Conservation (phyloP, 2,329 filamentous ascomycete species). For the Teratosphaeria zuluensis region DNA sequence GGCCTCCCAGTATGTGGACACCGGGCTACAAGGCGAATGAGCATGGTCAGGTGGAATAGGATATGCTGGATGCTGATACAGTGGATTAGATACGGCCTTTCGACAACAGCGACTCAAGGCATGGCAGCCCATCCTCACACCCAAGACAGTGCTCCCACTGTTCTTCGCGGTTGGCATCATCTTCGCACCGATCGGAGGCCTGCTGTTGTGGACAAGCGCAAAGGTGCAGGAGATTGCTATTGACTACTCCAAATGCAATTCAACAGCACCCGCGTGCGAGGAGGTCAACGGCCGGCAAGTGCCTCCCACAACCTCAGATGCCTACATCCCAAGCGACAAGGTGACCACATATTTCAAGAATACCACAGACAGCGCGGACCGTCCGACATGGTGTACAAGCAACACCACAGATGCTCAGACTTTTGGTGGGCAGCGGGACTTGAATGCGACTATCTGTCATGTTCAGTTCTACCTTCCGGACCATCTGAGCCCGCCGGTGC, state of each 20-base stretch:
- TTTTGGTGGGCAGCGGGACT: constrained; percentile 15
- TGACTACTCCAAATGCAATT: constrained; percentile 74
- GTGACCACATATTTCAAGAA: constrained; percentile 64
- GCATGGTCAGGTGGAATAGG: not conserved
- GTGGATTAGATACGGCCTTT: constrained; percentile 73
- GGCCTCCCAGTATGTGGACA: constrained; percentile 62
- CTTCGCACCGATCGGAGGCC: constrained; percentile 83
- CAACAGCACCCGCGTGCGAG: constrained; percentile 38
- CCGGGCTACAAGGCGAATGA: not conserved
- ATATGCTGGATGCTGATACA: constrained; percentile 10
- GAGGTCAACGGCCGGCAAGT: constrained; percentile 11
- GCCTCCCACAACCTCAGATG: constrained; percentile 24
- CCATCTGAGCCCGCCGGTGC: constrained; percentile 67
- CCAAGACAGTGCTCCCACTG: constrained; percentile 82
- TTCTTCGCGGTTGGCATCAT: constrained; percentile 88
- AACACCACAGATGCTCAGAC: constrained; percentile 16
- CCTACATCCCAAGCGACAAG: constrained; percentile 45
- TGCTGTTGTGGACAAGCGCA: constrained; percentile 76
- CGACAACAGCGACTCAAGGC: constrained; percentile 94
- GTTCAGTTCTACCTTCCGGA: constrained; percentile 73
- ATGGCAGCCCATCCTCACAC: constrained; percentile 96
- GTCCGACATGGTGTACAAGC: constrained; percentile 57
- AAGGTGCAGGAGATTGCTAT: constrained; percentile 81
- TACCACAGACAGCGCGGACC: constrained; percentile 15
- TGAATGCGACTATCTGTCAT: constrained; percentile 49